phyloP scores from a whole-genome alignment of 345 rosid species.

The Gossypium ekmanianum region DNA sequence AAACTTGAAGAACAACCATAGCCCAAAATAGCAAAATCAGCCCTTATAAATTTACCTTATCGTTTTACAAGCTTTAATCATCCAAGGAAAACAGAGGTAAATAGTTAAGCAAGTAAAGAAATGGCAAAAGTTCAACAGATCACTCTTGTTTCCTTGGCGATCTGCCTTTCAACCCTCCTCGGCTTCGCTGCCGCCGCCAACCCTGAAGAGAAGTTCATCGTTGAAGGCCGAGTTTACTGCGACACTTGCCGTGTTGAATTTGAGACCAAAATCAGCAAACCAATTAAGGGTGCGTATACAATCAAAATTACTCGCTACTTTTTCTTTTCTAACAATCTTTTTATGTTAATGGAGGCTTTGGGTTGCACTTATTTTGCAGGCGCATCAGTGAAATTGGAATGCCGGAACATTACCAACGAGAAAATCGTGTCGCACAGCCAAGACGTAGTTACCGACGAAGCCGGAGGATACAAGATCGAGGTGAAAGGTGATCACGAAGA shows the following conservation, averaged over 20 bases:
- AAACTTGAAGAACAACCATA: neutral
- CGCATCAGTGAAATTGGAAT: slow-evolving; percentile 30
- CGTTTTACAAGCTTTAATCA: neutral
- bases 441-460: slow-evolving; percentile 19
- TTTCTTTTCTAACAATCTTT: neutral
- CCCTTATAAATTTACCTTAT: neutral
- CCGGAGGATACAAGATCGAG: slow-evolving; percentile 22
- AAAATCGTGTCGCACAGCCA: neutral
- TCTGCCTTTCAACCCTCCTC: neutral
- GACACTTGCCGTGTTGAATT: neutral
- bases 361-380: slow-evolving; percentile 11
- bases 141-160: neutral
- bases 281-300: neutral
- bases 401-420: slow-evolving; percentile 18
- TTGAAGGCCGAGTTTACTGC: neutral
- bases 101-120: neutral
- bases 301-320: neutral
- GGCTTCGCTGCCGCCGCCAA: neutral
- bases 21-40: neutral
- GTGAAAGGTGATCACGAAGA: slow-evolving; percentile 35
- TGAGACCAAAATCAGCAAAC: neutral
- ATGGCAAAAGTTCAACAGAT: neutral
- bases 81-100: neutral
- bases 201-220: neutral
- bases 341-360: too few relatives aligned